phyloP scores from a whole-genome alignment of 495 filamentous ascomycete genomes.

The Talaromyces stipitatus region DNA sequence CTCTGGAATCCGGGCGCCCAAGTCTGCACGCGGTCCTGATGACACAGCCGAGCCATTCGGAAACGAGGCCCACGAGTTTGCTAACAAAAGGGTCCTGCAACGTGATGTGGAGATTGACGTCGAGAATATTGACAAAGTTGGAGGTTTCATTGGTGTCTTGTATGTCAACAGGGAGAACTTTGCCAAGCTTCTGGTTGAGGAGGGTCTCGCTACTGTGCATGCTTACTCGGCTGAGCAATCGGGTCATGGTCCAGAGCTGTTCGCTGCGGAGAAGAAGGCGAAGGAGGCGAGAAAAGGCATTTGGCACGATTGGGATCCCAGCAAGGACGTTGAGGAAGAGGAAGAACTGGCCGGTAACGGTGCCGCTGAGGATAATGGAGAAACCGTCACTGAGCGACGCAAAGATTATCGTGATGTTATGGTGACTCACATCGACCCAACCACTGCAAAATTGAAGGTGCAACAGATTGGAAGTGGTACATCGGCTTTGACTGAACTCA shows the following conservation, averaged over 20 bases:
- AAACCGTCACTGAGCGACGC: constrained; percentile 45
- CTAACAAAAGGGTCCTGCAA: constrained; percentile 80
- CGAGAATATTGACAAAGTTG: constrained; percentile 89
- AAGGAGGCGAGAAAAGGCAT: constrained; percentile 81
- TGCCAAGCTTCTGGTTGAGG: constrained; percentile 87
- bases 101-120: constrained; percentile 96
- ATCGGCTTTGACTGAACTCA: constrained; percentile 71
- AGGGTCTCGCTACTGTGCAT: constrained; percentile 87
- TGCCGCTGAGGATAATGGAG: constrained; percentile 39
- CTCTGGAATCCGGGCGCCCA: constrained; percentile 86
- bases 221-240: constrained; percentile 93
- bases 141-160: constrained; percentile 93
- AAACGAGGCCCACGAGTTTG: constrained; percentile 86
- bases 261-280: constrained; percentile 78
- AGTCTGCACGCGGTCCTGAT: constrained; percentile 68
- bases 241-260: constrained; percentile 77
- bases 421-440: constrained; percentile 76
- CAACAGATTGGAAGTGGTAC: constrained; percentile 82
- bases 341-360: constrained; percentile 37
- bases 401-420: constrained; percentile 90
- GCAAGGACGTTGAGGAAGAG: constrained; percentile 54
- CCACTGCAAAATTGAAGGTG: constrained; percentile 68
- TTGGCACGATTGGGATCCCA: constrained; percentile 93
- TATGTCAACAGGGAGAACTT: constrained; percentile 96
- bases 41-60: constrained; percentile 92